A percentile compares a stretch with the other conserved stretches of the same genome.
Evolutionary conservation across 2,329 filamentous ascomycete species (phyloP).

Genomic region (Ascochyta fabae): DNA sequence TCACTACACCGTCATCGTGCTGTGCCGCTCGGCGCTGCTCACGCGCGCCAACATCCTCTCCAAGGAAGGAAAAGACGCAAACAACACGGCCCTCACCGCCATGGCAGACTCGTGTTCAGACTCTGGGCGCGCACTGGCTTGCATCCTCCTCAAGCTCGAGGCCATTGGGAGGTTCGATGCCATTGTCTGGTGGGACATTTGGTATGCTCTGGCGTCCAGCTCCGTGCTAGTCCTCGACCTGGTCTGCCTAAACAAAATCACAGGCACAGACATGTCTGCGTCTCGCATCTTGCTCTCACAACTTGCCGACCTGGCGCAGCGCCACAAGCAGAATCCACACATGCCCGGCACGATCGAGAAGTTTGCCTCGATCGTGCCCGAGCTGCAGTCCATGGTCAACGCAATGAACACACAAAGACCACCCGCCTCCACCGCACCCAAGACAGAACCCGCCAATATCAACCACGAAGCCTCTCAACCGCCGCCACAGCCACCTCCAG

Average conservation of each 20-base stretch:
- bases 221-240: conserved; percentile 50
- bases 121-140: conserved; percentile 45
- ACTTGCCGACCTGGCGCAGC: conserved; percentile 44
- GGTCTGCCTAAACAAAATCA: conserved; percentile 35
- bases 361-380: conserved; percentile 46
- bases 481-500: conserved; percentile 18
- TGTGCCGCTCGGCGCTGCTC: conserved; percentile 51
- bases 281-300: conserved; percentile 44
- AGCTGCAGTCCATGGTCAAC: conserved; percentile 46
- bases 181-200: conserved; percentile 53
- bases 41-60: conserved; percentile 43
- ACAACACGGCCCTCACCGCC: conserved; percentile 35
- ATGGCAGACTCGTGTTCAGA: conserved; percentile 50
- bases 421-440: conserved; percentile 5
- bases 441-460: conserved; percentile 8
- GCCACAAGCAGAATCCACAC: conserved; percentile 40
- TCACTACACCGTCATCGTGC: conserved; percentile 50
- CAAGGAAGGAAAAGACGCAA: conserved; percentile 34
- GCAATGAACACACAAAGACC: conserved; percentile 25
- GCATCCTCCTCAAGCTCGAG: conserved; percentile 48
- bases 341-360: conserved; percentile 50
- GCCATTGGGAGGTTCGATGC: conserved; percentile 48
- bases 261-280: conserved; percentile 29
- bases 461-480: conserved; percentile 12
- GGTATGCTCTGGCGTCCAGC: conserved; percentile 49